Evolutionary conservation across 345 rosid genomes (phyloP).

Genomic region (Cardamine resedifolia): DNA sequence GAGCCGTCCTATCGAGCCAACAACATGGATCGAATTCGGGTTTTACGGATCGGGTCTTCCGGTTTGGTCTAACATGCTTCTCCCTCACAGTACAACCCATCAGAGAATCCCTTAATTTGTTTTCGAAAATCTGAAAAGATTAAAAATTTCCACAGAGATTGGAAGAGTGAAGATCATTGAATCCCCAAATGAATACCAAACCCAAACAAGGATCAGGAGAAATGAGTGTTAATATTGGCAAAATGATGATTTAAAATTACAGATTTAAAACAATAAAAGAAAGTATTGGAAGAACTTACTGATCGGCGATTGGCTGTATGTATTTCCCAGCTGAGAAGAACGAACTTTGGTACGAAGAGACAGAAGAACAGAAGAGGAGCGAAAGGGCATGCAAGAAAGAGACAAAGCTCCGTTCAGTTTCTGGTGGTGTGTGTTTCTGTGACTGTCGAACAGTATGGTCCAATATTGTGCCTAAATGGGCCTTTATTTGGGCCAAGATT

Average conservation of each 20-base stretch:
- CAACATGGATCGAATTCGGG: slow-evolving; percentile 65
- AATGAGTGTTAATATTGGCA: neutral
- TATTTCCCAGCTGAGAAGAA: slow-evolving; percentile 7
- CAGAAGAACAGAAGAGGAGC: neutral
- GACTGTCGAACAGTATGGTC: neutral
- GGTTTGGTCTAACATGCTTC: slow-evolving; percentile 55
- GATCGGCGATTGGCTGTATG: slow-evolving; percentile 11
- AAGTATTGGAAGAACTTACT: slow-evolving; percentile 16
- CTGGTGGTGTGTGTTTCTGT: slow-evolving; percentile 16
- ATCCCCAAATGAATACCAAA: slow-evolving; percentile 8
- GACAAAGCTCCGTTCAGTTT: neutral
- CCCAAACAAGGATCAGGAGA: slow-evolving; percentile 16
- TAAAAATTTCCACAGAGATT: neutral
- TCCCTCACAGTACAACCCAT: slow-evolving; percentile 76
- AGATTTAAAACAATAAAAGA: neutral
- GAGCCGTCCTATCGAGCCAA: slow-evolving; percentile 44
- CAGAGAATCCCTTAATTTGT: neutral
- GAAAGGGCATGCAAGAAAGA: slow-evolving; percentile 14
- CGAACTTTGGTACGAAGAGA: neutral
- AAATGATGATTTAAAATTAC: neutral
- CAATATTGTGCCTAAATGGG: neutral
- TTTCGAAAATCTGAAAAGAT: neutral
- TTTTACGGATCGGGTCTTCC: slow-evolving; percentile 61
- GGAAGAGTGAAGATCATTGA: slow-evolving; percentile 25
- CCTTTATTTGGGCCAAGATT: slow-evolving; percentile 1